Evolutionary conservation across 257 asterid genomes (phyloP), one percentile per base, ranked within the genome.

Genomic region (Solanum lignicaule): DNA sequence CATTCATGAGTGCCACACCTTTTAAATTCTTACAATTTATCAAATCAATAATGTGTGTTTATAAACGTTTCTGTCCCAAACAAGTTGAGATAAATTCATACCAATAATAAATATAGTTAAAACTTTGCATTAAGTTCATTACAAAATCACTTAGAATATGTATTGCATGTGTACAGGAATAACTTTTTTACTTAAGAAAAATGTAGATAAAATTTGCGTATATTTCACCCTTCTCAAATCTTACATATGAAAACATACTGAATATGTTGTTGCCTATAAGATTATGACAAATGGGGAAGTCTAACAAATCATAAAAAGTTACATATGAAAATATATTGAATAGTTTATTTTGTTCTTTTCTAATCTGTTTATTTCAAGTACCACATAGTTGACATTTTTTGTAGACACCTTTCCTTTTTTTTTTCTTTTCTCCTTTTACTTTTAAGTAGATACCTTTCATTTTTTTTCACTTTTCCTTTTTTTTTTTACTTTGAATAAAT

Each of bases 171-270:
- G 0, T 6, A 29, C 1, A 6, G 0, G 0, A 69, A 1, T 2
- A 69, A 29, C 33, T 25, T 68, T 68, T 2, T 12, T 27, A 20
- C 10, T 14, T 13, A 3, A 27, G 1, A 27, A 68, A 3, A 3
- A 68, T 68, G 0, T 1, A 15, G 0, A 27, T 13, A 27, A 5
- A 14, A 27, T 27, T 6, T 68, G 0, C 0, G 0, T 1, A 69
- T 15, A 69, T n/a, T 20, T 62, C 1, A 65, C 0, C 3, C 1
- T 65, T 25, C 3, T 65, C 2, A 25, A 2, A 65, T 62, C 0
- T n/a, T 62, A 5, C 21, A 0, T 12, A 5, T 66, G 9, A 12
- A 7, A 27, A 13, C 27, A 27, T 25, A 13, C 0, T 2, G 1
- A 2, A 65, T n/a, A 27, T 25, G 9, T 66, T 27, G 8, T 18